Percentiles rank a stretch among this genome's conserved stretches.
Conservation (phyloP, 768 basidiomycete species). For the Lactarius hatsudake region DNA sequence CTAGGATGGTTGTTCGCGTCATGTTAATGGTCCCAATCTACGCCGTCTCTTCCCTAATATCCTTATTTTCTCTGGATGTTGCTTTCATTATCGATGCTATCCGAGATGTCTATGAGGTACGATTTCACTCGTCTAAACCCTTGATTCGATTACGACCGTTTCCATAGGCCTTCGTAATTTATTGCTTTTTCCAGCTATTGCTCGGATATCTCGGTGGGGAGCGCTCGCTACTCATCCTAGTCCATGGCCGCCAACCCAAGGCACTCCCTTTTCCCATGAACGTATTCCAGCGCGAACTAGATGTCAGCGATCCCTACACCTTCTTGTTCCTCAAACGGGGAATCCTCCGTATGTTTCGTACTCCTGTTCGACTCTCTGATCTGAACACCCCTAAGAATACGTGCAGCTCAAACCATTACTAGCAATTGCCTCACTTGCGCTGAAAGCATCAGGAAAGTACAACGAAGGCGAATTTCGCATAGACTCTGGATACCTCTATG, state of each 20-base stretch:
- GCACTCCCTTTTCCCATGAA: constrained; percentile 82
- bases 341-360: constrained; percentile 68
- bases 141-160: background rate
- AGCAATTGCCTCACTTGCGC: constrained; percentile 76
- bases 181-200: constrained; percentile 85
- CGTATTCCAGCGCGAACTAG: constrained; percentile 81
- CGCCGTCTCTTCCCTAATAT: constrained; percentile 85
- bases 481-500: constrained; percentile 87
- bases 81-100: constrained; percentile 96
- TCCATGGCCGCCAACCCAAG: constrained; percentile 90
- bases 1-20: constrained; percentile 87
- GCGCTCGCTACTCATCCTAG: constrained; percentile 83
- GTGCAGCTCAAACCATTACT: constrained; percentile 94
- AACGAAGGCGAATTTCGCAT: constrained; percentile 85
- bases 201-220: constrained; percentile 89
- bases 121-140: constrained; percentile 21
- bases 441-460: constrained; percentile 85
- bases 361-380: constrained; percentile 1
- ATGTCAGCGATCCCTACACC: constrained; percentile 92
- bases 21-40: constrained; percentile 98
- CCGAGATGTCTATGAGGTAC: constrained; percentile 93
- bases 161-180: constrained; percentile 84
- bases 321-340: constrained; percentile 94
- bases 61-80: constrained; percentile 88
- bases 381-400: constrained; percentile 64